Evolutionary conservation across 768 basidiomycete genomes (phyloP), one percentile per base, ranked within the genome.

Genomic region (Agaricus subrufescens): DNA sequence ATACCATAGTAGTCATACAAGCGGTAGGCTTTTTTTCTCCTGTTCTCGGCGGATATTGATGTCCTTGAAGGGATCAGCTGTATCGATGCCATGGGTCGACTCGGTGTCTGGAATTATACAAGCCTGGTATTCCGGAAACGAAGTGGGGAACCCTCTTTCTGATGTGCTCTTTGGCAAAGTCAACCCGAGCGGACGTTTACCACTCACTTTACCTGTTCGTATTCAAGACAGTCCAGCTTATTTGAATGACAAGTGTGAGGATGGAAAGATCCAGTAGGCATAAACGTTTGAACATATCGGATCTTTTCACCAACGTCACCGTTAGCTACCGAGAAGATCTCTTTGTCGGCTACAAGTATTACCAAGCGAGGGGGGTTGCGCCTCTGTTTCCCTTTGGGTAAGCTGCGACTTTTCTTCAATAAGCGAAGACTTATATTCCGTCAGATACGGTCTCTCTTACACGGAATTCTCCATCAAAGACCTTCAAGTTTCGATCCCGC

Each of bases 71-170:
- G 85, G 85, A 3, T 86, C 86, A 23, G 82, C 88, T 1, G 79
- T 87, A 2, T 73, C 83, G 2, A 89, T 91, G 86, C 88, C 89
- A 3, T 91, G 88, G 89, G 69, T 83, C 5, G 64, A 79, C 53
- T 64, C 75, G 34, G 81, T 85, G 15, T 65, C 70, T 7, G 79
- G 78, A 4, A 65, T 90, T 23, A 58, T 89, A 1, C 84, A 88
- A 54, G 73, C 84, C 4, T 86, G 83, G 83, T 86, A 84, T 62
- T 75, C 75, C 2, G 86, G 86, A 0, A 87, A 87, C 60, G 85
- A 85, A 66, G 72, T 73, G 38, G 85, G 85, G 19, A 84, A 84
- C 63, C 82, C 83, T 0, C 78, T 87, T 54, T 79, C 82, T 15
- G 86, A 87, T 65, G 73, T 86, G n/a, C 52, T 87, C 27, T 84